Evolutionary conservation across 176 grass and related monocot genomes (phyloP).

Genomic region (Musa schizocarpa): DNA sequence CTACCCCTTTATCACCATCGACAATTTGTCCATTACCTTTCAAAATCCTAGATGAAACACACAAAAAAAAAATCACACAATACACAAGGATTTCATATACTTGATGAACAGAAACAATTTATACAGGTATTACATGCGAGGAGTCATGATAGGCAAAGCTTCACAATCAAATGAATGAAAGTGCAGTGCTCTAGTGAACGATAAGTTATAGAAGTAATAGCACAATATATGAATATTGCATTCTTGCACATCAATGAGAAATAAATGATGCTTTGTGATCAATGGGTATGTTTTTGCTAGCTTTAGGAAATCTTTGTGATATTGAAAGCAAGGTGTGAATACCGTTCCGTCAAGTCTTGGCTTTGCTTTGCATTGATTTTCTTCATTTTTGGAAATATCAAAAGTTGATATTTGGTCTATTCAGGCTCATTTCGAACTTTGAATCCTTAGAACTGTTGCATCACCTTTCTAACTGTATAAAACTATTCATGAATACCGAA

Average conservation of each 20-base stretch:
- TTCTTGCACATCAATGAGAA: neutral
- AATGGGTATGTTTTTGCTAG: neutral
- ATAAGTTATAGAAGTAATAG: neutral
- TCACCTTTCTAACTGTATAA: neutral
- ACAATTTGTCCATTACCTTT: constrained; percentile 72
- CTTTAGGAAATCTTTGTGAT: too few species aligned
- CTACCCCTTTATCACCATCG: constrained; percentile 62
- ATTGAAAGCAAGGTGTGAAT: too few species aligned
- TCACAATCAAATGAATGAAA: neutral
- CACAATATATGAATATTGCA: neutral
- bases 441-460: neutral
- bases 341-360: too few species aligned
- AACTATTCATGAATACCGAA: neutral
- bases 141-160: neutral
- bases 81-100: neutral
- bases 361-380: too few species aligned
- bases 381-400: too few species aligned
- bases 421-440: neutral
- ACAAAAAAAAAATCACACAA: neutral
- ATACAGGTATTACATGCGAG: neutral
- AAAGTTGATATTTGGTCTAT: neutral
- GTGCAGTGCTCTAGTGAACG: neutral
- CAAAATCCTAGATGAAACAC: constrained; percentile 55
- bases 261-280: neutral
- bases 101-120: neutral